These are phyloP conservation scores for Aspergillus heteromorphus DNA, from an alignment of 495 filamentous ascomycete species.

Conservation along the genomic window DNA sequence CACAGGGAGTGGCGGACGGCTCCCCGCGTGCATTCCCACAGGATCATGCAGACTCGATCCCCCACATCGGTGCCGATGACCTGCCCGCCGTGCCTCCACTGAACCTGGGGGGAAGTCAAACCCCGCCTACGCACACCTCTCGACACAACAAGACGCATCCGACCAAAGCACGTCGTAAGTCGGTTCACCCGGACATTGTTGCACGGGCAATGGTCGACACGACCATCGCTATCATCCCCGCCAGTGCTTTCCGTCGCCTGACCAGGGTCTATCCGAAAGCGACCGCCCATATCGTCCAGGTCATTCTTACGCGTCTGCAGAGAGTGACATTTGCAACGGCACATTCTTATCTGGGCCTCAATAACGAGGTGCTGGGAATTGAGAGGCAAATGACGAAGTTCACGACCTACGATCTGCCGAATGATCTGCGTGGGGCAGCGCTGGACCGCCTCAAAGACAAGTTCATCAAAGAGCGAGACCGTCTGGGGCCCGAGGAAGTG, in stretches of 20 bases:
- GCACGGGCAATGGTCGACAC: conserved; percentile 95
- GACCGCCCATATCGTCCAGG: conserved; percentile 94
- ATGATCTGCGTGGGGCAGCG: conserved; percentile 79
- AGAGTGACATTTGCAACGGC: conserved; percentile 91
- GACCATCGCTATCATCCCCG: conserved; percentile 96
- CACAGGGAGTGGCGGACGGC: conserved; percentile 34
- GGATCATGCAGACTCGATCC: conserved; percentile 15
- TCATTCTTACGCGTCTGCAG: conserved; percentile 90
- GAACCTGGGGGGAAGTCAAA: conserved; percentile 54
- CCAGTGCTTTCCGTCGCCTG: conserved; percentile 86
- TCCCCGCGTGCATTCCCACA: conserved; percentile 21
- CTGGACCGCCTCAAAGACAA: conserved; percentile 88
- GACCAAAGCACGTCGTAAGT: conserved; percentile 52
- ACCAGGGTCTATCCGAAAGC: conserved; percentile 95
- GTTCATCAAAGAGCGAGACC: conserved; percentile 79
- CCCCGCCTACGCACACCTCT: conserved; percentile 16
- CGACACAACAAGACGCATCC: conserved; percentile 17
- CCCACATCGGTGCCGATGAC: conserved; percentile 17
- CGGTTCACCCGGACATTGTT: conserved; percentile 94
- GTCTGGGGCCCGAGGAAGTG: conserved; percentile 74
- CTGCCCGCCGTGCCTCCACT: conserved; percentile 64
- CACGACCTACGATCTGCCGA: conserved; percentile 86
- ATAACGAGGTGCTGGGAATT: conserved; percentile 81
- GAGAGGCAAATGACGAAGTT: conserved; percentile 90
- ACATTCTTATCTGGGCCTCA: conserved; percentile 88